phyloP scores from a whole-genome alignment of 306 rosid species.

The Quercus glauca region DNA sequence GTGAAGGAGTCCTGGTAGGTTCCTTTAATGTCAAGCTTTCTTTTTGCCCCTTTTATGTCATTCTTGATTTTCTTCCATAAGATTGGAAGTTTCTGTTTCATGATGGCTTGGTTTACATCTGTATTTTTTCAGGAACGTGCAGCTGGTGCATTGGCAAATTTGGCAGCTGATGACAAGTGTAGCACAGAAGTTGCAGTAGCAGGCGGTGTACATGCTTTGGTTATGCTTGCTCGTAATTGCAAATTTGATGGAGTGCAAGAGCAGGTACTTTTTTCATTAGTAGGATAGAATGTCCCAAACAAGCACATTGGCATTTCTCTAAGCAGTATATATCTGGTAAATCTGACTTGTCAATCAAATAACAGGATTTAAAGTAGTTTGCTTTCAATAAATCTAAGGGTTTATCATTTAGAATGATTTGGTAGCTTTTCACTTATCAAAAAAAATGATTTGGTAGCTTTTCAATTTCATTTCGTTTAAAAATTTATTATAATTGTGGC shows the following conservation, averaged over 20 bases:
- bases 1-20: constrained; percentile 97
- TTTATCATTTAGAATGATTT: not conserved
- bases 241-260: constrained; percentile 99
- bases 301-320: constrained; percentile 6
- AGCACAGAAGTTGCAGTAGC: constrained; percentile 96
- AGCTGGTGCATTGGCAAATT: constrained; percentile 99
- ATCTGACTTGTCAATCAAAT: constrained; percentile 18
- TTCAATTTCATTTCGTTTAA: not conserved
- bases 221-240: constrained; percentile 98
- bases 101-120: constrained; percentile 17
- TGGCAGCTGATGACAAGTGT: constrained; percentile 99
- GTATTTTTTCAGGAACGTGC: constrained; percentile 83
- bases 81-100: constrained; percentile 17
- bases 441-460: too few relatives aligned
- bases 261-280: constrained; percentile 60
- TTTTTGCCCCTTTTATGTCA: constrained; percentile 15
- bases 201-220: constrained; percentile 98
- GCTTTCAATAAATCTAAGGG: not conserved
- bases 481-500: not conserved
- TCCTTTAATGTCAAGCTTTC: constrained; percentile 17
- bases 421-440: not conserved
- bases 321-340: not conserved
- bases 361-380: not conserved
- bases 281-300: constrained; percentile 1
- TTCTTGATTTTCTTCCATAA: constrained; percentile 11